Conservation (phyloP, 805 yeast genomes). For the Cyberlindnera galapagoensis region DNA sequence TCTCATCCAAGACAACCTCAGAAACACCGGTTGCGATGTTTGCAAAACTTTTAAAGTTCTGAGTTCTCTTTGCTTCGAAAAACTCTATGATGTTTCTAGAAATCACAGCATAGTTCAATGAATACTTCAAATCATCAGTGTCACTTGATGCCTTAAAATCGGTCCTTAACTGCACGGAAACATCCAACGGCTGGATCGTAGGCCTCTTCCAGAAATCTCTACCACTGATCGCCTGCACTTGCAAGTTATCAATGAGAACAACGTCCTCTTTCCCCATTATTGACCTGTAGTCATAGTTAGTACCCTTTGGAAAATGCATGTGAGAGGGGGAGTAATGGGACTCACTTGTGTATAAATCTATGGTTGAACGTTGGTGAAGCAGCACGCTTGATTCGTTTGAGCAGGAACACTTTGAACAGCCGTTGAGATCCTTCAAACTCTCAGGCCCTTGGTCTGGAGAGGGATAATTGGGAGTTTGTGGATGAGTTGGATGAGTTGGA, state of each 20-base stretch:
- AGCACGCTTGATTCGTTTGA: background rate
- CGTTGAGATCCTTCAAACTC: too few species aligned
- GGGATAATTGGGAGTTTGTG: too few species aligned
- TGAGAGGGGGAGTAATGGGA: too few species aligned
- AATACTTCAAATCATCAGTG: constrained; percentile 73
- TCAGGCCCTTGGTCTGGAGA: too few species aligned
- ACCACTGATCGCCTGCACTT: constrained; percentile 59
- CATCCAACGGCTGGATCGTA: constrained; percentile 56
- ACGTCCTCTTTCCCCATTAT: constrained; percentile 8
- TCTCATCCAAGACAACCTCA: constrained; percentile 36
- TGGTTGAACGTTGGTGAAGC: background rate
- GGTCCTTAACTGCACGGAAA: constrained; percentile 56
- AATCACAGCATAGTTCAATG: constrained; percentile 84
- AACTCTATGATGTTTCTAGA: constrained; percentile 55
- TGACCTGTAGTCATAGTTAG: too few species aligned
- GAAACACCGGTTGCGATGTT: constrained; percentile 42
- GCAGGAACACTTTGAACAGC: background rate
- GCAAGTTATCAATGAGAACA: constrained; percentile 36
- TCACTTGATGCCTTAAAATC: constrained; percentile 68
- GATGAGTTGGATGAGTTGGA: too few species aligned
- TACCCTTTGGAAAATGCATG: background rate
- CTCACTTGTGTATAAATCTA: background rate
- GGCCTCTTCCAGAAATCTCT: constrained; percentile 70
- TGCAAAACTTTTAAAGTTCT: constrained; percentile 29
- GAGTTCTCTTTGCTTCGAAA: constrained; percentile 36